phyloP scores from a whole-genome alignment of 2,329 filamentous ascomycete species.

The Neonectria faginata region DNA sequence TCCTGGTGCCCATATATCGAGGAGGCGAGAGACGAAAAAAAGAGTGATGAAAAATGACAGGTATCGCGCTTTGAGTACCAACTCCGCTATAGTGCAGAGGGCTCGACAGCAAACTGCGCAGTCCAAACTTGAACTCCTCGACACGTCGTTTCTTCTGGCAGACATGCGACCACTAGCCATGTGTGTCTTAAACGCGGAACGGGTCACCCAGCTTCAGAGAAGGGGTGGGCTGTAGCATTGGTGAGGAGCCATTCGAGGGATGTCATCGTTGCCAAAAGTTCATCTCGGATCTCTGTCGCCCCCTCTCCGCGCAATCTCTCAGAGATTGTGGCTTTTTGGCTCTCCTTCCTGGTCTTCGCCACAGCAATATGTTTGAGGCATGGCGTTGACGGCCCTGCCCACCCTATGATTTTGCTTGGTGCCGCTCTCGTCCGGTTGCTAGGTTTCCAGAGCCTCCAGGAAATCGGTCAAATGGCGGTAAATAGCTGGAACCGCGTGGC shows the following conservation, averaged over 20 bases:
- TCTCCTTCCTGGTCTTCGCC: constrained; percentile 29
- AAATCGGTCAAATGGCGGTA: neutral
- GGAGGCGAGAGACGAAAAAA: constrained; percentile 5
- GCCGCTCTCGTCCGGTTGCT: neutral
- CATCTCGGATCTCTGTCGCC: constrained; percentile 11
- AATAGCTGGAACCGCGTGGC: neutral
- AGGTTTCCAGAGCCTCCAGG: neutral
- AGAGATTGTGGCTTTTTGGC: constrained; percentile 15
- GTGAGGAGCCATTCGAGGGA: constrained; percentile 9
- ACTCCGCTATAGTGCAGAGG: constrained; percentile 39
- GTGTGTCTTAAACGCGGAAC: constrained; percentile 34
- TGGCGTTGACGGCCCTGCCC: constrained; percentile 6
- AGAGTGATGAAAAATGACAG: constrained; percentile 35
- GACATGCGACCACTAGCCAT: constrained; percentile 33
- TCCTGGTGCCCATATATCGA: neutral
- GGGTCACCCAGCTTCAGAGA: constrained; percentile 21
- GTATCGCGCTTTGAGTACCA: constrained; percentile 34
- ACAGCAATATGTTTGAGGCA: constrained; percentile 18
- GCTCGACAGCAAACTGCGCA: constrained; percentile 37
- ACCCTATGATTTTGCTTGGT: neutral
- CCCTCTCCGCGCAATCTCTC: constrained; percentile 12
- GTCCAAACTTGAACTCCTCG: constrained; percentile 28
- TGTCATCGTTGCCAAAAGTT: constrained; percentile 25
- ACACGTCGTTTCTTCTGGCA: constrained; percentile 36
- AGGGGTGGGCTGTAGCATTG: constrained; percentile 9